phyloP scores from a whole-genome alignment of 192 early-diverging fungal species.

The Rhizophagus sp. region DNA sequence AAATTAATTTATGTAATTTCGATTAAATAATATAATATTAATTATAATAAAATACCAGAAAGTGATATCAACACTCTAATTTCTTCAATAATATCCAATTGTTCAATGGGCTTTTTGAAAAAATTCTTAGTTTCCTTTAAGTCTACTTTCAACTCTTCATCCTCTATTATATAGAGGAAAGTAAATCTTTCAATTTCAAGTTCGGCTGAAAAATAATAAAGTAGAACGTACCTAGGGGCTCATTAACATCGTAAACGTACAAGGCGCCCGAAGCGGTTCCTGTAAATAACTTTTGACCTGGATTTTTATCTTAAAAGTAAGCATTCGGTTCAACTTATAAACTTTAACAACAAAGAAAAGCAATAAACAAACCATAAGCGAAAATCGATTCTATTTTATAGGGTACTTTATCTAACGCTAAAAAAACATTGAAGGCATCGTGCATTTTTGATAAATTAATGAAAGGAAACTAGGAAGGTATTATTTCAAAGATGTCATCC shows the following conservation, averaged over 20 bases:
- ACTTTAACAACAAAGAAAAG: not conserved
- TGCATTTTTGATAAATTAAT: constrained; percentile 51
- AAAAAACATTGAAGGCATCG: constrained; percentile 75
- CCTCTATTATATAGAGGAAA: constrained; percentile 34
- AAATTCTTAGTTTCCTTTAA: constrained; percentile 72
- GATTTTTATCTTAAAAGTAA: constrained; percentile 22
- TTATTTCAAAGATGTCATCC: too few species aligned
- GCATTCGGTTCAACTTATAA: not conserved
- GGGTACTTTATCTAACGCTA: constrained; percentile 70
- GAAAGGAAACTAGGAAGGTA: too few species aligned
- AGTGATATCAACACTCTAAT: constrained; percentile 70
- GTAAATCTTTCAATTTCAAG: not conserved
- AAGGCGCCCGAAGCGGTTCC: constrained; percentile 70
- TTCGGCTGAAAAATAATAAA: not conserved
- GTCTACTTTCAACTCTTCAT: constrained; percentile 55
- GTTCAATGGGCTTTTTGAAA: constrained; percentile 68
- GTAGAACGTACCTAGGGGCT: constrained; percentile 49
- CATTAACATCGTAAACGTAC: constrained; percentile 66
- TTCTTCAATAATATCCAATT: constrained; percentile 75
- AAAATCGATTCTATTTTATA: constrained; percentile 73
- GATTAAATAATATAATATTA: not conserved
- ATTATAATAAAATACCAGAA: constrained; percentile 44
- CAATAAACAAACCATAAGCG: constrained; percentile 50
- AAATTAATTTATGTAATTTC: too few species aligned
- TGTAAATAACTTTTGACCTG: constrained; percentile 72